A percentile compares a stretch with the other conserved stretches of the same genome.
These are phyloP conservation scores for Aspergillus fructus DNA, from an alignment of 2,329 filamentous ascomycete species.

Conservation along the genomic window DNA sequence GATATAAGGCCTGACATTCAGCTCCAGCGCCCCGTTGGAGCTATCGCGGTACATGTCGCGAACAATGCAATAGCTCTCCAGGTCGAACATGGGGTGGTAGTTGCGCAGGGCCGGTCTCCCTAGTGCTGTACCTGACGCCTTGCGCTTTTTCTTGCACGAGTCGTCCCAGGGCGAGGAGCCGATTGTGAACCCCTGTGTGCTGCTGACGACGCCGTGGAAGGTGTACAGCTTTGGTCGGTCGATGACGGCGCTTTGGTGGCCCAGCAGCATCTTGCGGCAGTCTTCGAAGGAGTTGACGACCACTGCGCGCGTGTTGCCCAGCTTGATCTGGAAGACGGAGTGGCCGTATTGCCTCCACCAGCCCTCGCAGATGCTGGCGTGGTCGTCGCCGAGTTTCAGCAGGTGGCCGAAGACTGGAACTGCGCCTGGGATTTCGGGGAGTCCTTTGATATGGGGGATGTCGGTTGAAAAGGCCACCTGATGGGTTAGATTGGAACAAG, in stretches of 20 bases:
- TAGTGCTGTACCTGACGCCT: slow-evolving; percentile 70
- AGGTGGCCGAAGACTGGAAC: slow-evolving; percentile 61
- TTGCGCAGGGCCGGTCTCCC: slow-evolving; percentile 68
- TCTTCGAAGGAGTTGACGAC: slow-evolving; percentile 73
- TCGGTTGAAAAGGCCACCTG: slow-evolving; percentile 42
- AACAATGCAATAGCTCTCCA: slow-evolving; percentile 68
- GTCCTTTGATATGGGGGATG: slow-evolving; percentile 54
- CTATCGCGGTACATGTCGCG: slow-evolving; percentile 65
- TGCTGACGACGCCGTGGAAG: slow-evolving; percentile 71
- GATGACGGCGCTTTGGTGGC: slow-evolving; percentile 70
- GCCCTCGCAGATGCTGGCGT: slow-evolving; percentile 52
- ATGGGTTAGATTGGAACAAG: not conserved
- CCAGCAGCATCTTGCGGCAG: slow-evolving; percentile 66
- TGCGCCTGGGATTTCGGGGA: slow-evolving; percentile 57
- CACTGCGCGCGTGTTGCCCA: slow-evolving; percentile 55
- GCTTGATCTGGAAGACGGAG: slow-evolving; percentile 56
- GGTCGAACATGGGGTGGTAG: slow-evolving; percentile 74
- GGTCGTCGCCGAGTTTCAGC: slow-evolving; percentile 54
- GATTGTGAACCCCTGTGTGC: slow-evolving; percentile 72
- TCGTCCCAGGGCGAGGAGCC: slow-evolving; percentile 77
- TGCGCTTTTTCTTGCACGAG: slow-evolving; percentile 69
- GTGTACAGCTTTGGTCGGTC: slow-evolving; percentile 72
- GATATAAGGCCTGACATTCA: slow-evolving; percentile 68
- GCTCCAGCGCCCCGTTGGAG: slow-evolving; percentile 56
- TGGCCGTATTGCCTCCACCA: slow-evolving; percentile 58